Percentiles rank a stretch among this genome's conserved stretches.
Conservation (phyloP, 2,329 filamentous ascomycete species). For the Volutella citrinella region DNA sequence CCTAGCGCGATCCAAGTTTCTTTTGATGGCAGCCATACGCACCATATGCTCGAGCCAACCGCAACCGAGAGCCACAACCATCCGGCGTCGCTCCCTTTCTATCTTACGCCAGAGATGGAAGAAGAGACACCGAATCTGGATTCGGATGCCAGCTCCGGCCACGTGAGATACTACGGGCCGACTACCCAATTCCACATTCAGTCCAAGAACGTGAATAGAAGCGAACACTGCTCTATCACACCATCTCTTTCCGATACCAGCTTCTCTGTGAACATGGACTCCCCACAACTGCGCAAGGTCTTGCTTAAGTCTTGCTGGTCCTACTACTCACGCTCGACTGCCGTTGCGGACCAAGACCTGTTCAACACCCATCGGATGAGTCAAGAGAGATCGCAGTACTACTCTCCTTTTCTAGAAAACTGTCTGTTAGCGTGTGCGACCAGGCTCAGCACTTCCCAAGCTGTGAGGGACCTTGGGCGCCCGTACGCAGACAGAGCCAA, state of each 20-base stretch:
- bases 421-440: conserved; percentile 4
- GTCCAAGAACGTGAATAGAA: not conserved
- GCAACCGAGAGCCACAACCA: not conserved
- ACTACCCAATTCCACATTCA: conserved; percentile 5
- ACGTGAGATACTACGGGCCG: conserved; percentile 4
- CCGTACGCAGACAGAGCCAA: conserved; percentile 4
- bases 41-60: no score
- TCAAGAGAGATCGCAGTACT: conserved; percentile 3
- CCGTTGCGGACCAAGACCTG: conserved; percentile 1
- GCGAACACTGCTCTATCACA: not conserved
- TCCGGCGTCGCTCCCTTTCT: not conserved
- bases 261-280: conserved; percentile 2
- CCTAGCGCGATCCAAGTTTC: no score
- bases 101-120: not conserved
- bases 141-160: conserved; percentile 1
- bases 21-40: not conserved
- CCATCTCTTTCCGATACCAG: not conserved
- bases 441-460: conserved; percentile 2
- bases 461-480: conserved; percentile 2
- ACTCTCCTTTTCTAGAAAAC: conserved; percentile 1
- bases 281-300: conserved; percentile 1
- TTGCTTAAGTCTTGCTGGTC: conserved; percentile 2
- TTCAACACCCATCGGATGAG: conserved; percentile 2
- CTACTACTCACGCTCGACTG: conserved; percentile 1
- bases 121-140: not conserved